Base-by-base conservation (phyloP, 2,329 filamentous ascomycete genomes). In the Aspergillus ustus region DNA sequence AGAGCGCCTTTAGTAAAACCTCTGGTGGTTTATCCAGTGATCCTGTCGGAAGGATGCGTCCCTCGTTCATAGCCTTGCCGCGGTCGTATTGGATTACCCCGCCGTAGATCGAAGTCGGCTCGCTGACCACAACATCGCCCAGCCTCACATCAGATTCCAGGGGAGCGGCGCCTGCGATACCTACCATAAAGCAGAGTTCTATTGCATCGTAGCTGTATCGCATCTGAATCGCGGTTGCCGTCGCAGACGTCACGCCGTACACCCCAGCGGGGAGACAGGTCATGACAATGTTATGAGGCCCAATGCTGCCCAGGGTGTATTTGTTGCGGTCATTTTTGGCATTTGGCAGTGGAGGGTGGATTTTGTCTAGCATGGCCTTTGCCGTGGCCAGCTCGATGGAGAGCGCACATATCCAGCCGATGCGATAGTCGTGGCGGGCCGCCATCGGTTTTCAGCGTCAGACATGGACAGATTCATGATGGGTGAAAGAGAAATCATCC, bases 401-500 rank as follows among this genome's bases (percentile, higher is more conserved):
- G 17, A 52, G 50, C 7, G 50, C 50, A 20, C 50, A 52, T 11
- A 52, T 37, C 15, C 50, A 52, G 7, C 50, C 50, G 15, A 52
- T 34, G 8, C 31, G 31, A 13, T 34, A 34, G 31, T 34, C 31
- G 13, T 34, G 8, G 31, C 31, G 31, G 13, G 31, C 2, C 8
- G 31, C 8, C 31, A 34, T 34, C 13, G 31, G 70, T 62, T 75
- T 7, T 71, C 73, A 25, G 44, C 70, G 65, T 56, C 72, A 74
- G 74, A 53, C 52, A 68, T 66, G 55, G 63, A 70, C 71, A 72
- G 19, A 55, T 37, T 63, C 64, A 62, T 66, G 28, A 62, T 62
- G 60, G 59, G 54, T 63, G 20, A 57, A 82, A 81, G 59, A 74
- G 75, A 80, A 53, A 81, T 81, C 48, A 78, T 81, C 51, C 25